Evolutionary conservation across 176 grass and related monocot genomes (phyloP).

Genomic region (Sorghum bicolor): DNA sequence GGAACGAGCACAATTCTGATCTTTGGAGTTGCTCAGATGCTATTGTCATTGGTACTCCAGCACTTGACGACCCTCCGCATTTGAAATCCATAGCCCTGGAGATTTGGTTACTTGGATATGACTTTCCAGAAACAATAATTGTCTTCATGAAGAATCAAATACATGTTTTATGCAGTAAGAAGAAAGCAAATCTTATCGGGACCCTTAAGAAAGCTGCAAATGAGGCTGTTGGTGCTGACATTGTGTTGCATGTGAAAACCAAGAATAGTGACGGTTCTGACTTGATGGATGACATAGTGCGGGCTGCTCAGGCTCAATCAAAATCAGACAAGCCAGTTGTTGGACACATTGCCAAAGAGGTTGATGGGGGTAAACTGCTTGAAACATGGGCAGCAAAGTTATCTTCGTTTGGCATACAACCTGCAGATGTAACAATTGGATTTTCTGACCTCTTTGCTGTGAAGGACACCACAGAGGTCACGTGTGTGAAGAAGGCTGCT

Average conservation of each 20-base stretch:
- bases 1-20: conserved; percentile 54
- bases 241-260: conserved; percentile 75
- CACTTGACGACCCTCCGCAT: conserved; percentile 60
- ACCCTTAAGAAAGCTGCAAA: conserved; percentile 68
- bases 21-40: conserved; percentile 67
- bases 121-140: conserved; percentile 90
- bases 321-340: conserved; percentile 60
- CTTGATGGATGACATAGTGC: conserved; percentile 72
- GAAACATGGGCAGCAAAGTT: conserved; percentile 75
- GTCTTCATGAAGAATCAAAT: conserved; percentile 70
- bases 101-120: conserved; percentile 83
- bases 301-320: conserved; percentile 36
- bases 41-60: conserved; percentile 66
- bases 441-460: conserved; percentile 71
- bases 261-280: conserved; percentile 65
- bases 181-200: conserved; percentile 67
- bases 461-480: conserved; percentile 53
- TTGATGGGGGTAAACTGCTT: conserved; percentile 79
- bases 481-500: conserved; percentile 70
- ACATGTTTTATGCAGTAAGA: conserved; percentile 72
- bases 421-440: conserved; percentile 67
- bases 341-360: conserved; percentile 75
- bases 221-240: conserved; percentile 63
- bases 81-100: conserved; percentile 74
- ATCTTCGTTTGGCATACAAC: conserved; percentile 38